Evolutionary conservation across 352 stramenopile genomes (phyloP).

Genomic region (Phytophthora podocarpi): DNA sequence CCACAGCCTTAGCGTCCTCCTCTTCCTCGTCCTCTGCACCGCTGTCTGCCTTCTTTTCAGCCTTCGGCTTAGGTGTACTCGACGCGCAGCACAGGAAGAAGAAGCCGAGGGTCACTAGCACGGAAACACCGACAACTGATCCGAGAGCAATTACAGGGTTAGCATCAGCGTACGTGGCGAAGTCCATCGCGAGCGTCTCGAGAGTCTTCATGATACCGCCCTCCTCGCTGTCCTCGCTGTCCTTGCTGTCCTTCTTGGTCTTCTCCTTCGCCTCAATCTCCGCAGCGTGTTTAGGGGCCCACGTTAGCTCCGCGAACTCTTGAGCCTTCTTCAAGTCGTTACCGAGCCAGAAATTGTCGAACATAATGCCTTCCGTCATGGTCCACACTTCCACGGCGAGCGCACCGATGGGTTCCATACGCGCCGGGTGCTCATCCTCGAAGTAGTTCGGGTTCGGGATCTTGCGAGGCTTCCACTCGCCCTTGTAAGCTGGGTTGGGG

Average conservation of each 20-base stretch:
- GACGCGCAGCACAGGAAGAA: slow-evolving; percentile 74
- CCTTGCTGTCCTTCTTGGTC: slow-evolving; percentile 46
- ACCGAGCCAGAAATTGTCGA: slow-evolving; percentile 94
- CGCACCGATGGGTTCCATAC: slow-evolving; percentile 87
- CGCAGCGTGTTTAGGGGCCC: slow-evolving; percentile 70
- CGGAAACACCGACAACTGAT: slow-evolving; percentile 42
- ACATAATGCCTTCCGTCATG: slow-evolving; percentile 89
- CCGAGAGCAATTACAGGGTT: slow-evolving; percentile 66
- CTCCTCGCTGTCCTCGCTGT: slow-evolving; percentile 52
- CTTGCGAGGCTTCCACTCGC: slow-evolving; percentile 88
- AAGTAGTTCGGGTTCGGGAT: slow-evolving; percentile 93
- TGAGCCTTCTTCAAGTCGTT: slow-evolving; percentile 83
- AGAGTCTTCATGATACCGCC: slow-evolving; percentile 50
- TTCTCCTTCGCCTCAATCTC: slow-evolving; percentile 68
- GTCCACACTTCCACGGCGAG: slow-evolving; percentile 93
- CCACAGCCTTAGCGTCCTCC: slow-evolving; percentile 44
- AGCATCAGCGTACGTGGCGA: slow-evolving; percentile 55
- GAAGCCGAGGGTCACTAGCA: slow-evolving; percentile 46
- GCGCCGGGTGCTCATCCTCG: slow-evolving; percentile 76
- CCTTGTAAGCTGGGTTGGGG: slow-evolving; percentile 93
- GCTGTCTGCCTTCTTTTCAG: slow-evolving; percentile 42
- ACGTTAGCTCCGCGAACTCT: slow-evolving; percentile 80
- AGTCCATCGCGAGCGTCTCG: slow-evolving; percentile 42
- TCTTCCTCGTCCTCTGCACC: slow-evolving; percentile 40
- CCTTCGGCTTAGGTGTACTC: slow-evolving; percentile 18